These are phyloP conservation scores for Corymbia citriodora DNA, from an alignment of 441 rosid species.

Conservation along the genomic window DNA sequence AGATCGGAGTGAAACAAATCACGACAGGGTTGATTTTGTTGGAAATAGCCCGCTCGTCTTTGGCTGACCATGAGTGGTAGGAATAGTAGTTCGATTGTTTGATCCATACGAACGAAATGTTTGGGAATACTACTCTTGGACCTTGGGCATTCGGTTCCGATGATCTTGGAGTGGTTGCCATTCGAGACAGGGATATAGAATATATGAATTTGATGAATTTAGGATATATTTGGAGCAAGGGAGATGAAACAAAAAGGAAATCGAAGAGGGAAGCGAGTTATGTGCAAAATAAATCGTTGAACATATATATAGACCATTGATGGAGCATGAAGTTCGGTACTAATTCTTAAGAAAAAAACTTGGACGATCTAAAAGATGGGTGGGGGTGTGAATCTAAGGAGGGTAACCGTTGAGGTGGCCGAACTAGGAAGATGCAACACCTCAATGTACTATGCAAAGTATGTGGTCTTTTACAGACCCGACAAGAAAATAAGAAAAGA, in stretches of 20 bases:
- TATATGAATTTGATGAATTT: too few species aligned
- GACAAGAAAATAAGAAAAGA: too few species aligned
- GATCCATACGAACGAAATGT: background rate
- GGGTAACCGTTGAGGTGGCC: accelerated
- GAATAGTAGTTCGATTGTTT: too few species aligned
- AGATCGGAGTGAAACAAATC: background rate
- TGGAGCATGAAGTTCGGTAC: background rate
- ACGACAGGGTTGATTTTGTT: background rate
- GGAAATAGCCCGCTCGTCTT: background rate
- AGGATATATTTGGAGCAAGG: too few species aligned
- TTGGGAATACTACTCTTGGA: background rate
- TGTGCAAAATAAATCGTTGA: too few species aligned
- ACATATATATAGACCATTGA: background rate
- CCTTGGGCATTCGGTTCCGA: too few species aligned
- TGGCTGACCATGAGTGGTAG: background rate
- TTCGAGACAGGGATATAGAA: too few species aligned
- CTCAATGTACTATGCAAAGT: background rate
- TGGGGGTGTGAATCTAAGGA: background rate
- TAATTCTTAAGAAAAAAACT: too few species aligned
- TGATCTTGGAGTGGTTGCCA: background rate
- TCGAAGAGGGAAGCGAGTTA: too few species aligned
- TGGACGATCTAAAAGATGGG: background rate
- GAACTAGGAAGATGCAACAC: background rate
- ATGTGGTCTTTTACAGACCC: background rate
- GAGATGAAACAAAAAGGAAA: too few species aligned